Conservation (phyloP, 768 basidiomycete species). For the Gelatoporia subvermispora region DNA sequence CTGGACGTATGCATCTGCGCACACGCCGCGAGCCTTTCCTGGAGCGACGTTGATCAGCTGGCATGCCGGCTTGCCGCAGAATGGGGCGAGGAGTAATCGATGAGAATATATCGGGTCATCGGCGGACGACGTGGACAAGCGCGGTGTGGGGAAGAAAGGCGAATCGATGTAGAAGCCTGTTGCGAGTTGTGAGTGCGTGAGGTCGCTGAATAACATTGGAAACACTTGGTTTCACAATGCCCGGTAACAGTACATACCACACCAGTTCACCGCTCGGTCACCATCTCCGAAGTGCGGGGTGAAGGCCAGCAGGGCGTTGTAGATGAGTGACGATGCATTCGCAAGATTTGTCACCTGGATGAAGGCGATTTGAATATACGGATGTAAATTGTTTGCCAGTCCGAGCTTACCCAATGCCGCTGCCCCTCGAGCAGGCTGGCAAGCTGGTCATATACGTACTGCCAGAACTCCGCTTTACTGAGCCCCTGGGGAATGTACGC, state of each 20-base stretch:
- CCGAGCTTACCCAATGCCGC: slow-evolving; percentile 64
- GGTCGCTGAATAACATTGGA: not conserved
- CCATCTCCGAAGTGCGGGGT: slow-evolving; percentile 56
- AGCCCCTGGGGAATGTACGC: slow-evolving; percentile 68
- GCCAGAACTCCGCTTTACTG: slow-evolving; percentile 76
- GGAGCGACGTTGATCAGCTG: slow-evolving; percentile 63
- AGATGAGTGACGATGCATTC: slow-evolving; percentile 79
- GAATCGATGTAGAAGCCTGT: slow-evolving; percentile 84
- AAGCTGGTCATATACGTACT: slow-evolving; percentile 64
- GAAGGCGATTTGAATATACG: not conserved
- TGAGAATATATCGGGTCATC: slow-evolving; percentile 8
- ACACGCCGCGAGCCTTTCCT: slow-evolving; percentile 68
- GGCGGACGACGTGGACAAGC: slow-evolving; percentile 15
- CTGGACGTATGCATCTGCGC: slow-evolving; percentile 70
- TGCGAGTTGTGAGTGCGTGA: not conserved
- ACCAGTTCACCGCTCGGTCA: slow-evolving; percentile 83
- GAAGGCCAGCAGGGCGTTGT: slow-evolving; percentile 70
- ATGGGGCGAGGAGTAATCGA: slow-evolving; percentile 71
- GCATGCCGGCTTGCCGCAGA: slow-evolving; percentile 90
- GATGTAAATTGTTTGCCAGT: slow-evolving; percentile 6
- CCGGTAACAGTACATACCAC: slow-evolving; percentile 53
- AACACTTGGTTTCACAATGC: not conserved
- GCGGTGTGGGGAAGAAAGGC: slow-evolving; percentile 52
- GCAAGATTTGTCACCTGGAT: slow-evolving; percentile 79
- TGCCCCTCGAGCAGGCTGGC: slow-evolving; percentile 58